Evolutionary conservation across 192 early-diverging fungal species (phyloP).

Genomic region (Martensiomyces pterosporus): DNA sequence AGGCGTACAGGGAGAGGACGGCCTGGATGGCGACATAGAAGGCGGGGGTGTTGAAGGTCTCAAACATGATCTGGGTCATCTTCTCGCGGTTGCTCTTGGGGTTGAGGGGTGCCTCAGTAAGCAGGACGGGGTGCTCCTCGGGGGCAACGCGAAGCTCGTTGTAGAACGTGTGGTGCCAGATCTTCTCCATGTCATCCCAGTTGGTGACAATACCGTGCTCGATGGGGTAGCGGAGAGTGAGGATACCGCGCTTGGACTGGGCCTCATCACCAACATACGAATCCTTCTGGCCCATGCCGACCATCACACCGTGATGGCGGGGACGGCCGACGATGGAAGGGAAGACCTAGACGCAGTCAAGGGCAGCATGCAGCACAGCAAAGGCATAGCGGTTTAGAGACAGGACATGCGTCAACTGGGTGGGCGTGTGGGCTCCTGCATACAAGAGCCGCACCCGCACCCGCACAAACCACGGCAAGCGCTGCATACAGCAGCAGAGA

Average conservation of each 20-base stretch:
- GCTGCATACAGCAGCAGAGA: too few species aligned
- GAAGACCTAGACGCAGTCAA: too few species aligned
- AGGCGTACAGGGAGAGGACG: conserved; percentile 93
- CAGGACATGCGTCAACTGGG: too few species aligned
- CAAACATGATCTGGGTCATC: conserved; percentile 99
- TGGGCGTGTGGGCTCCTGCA: too few species aligned
- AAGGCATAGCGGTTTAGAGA: too few species aligned
- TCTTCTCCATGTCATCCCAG: conserved; percentile 94
- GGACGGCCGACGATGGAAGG: conserved; percentile 84
- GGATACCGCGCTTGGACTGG: conserved; percentile 85
- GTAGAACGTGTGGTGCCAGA: conserved; percentile 98
- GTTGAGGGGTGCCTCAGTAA: conserved; percentile 97
- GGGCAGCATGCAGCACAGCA: too few species aligned
- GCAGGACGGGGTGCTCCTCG: conserved; percentile 96
- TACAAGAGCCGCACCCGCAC: too few species aligned
- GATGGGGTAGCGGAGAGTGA: conserved; percentile 84
- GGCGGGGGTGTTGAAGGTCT: conserved; percentile 94
- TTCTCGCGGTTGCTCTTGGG: conserved; percentile 98
- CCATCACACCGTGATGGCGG: conserved; percentile 85
- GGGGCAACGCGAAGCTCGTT: conserved; percentile 97
- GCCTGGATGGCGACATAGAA: conserved; percentile 98
- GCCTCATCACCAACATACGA: conserved; percentile 90
- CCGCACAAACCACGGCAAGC: too few species aligned
- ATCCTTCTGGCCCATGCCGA: conserved; percentile 89
- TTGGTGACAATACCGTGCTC: conserved; percentile 91